These are phyloP conservation scores for Kwoniella dejecticola DNA, from an alignment of 768 basidiomycete genomes.

Conservation along the genomic window DNA sequence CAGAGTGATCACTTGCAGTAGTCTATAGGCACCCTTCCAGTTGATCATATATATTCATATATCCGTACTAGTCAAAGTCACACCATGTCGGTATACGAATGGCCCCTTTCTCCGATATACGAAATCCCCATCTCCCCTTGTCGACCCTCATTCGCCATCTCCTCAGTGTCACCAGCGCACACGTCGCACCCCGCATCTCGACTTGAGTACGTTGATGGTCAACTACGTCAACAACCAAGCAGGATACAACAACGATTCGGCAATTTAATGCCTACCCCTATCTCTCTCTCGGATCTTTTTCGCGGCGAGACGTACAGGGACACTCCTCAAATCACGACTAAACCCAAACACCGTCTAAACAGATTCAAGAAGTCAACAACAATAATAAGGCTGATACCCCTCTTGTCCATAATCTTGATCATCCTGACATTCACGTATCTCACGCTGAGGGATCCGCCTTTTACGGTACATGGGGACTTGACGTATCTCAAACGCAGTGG, in stretches of 20 bases:
- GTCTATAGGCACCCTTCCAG: no score
- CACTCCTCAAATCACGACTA: constrained; percentile 5
- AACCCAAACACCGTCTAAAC: constrained; percentile 5
- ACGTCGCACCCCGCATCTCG: no score
- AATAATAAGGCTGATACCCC: not conserved
- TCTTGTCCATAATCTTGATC: constrained; percentile 8
- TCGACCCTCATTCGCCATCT: not conserved
- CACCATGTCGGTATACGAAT: constrained; percentile 1
- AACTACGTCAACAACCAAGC: no score
- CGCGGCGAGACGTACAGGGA: no score
- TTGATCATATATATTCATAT: no score
- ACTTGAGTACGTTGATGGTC: no score
- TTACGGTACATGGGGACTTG: not conserved
- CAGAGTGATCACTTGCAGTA: no score
- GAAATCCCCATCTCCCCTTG: not conserved
- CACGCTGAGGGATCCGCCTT: not conserved
- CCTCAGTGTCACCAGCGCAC: no score
- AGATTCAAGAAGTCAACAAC: not conserved
- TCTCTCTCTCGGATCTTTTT: not conserved
- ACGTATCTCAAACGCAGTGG: not conserved
- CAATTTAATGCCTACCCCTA: not conserved
- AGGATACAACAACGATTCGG: not conserved
- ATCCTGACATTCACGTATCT: constrained; percentile 6
- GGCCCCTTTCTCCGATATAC: constrained; percentile 11
- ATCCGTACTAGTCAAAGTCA: no score